Percentiles rank a stretch among this genome's conserved stretches.
These are phyloP conservation scores for Trichoderma atroviride DNA, from an alignment of 2,329 filamentous ascomycete species.

Conservation along the genomic window DNA sequence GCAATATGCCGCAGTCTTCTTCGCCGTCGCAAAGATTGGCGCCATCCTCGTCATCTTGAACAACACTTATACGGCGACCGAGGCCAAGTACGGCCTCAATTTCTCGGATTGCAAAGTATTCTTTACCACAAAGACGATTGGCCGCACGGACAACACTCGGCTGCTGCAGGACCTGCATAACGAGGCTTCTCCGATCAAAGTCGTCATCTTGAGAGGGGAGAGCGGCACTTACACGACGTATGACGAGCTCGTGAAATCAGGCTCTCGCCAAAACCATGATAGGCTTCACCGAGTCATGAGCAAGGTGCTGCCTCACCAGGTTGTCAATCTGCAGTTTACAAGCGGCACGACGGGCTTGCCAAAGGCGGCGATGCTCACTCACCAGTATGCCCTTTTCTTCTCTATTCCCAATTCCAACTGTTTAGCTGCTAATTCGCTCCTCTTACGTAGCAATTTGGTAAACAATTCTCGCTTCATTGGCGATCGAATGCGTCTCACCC, in stretches of 20 bases:
- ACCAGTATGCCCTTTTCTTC: slow-evolving; percentile 55
- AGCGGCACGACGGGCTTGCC: slow-evolving; percentile 73
- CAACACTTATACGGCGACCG: slow-evolving; percentile 77
- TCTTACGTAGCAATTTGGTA: slow-evolving; percentile 53
- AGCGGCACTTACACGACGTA: slow-evolving; percentile 62
- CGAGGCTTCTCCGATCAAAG: slow-evolving; percentile 49
- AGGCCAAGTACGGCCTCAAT: slow-evolving; percentile 70
- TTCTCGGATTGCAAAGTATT: slow-evolving; percentile 74
- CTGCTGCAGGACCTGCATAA: slow-evolving; percentile 59
- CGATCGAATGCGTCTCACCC: slow-evolving; percentile 70
- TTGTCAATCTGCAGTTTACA: slow-evolving; percentile 76
- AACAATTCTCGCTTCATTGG: slow-evolving; percentile 73
- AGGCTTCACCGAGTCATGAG: slow-evolving; percentile 56
- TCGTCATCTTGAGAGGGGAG: slow-evolving; percentile 63
- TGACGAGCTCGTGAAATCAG: slow-evolving; percentile 57
- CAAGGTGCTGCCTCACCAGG: slow-evolving; percentile 64
- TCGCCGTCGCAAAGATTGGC: slow-evolving; percentile 68
- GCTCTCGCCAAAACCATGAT: slow-evolving; percentile 52
- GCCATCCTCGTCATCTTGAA: slow-evolving; percentile 76
- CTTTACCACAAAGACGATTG: slow-evolving; percentile 72
- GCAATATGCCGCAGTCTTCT: slow-evolving; percentile 79
- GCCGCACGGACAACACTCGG: slow-evolving; percentile 62
- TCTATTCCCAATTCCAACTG: not conserved
- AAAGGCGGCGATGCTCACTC: slow-evolving; percentile 75
- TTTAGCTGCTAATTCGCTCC: not conserved